A percentile compares a stretch with the other conserved stretches of the same genome.
These are phyloP conservation scores for Arthrocladium fulminans DNA, from an alignment of 2,329 filamentous ascomycete species.

Conservation along the genomic window DNA sequence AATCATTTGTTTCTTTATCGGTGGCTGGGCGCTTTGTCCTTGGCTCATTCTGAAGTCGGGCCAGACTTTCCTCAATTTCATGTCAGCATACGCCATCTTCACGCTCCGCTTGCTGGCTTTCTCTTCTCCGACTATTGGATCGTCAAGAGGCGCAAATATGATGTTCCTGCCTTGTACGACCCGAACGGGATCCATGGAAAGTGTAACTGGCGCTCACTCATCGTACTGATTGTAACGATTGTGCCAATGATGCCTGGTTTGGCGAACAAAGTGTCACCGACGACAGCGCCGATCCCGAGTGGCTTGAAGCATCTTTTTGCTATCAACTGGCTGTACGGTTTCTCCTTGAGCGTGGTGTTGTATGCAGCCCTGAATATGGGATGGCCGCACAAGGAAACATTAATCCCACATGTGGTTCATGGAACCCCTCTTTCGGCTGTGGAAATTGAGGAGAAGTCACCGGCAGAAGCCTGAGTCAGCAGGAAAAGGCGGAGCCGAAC, in stretches of 20 bases:
- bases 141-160: conserved; percentile 42
- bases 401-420: background rate
- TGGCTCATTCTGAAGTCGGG: conserved; percentile 58
- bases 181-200: conserved; percentile 42
- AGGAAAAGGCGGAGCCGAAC: background rate
- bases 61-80: conserved; percentile 52
- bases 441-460: background rate
- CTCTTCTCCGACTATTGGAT: conserved; percentile 54
- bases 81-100: conserved; percentile 57
- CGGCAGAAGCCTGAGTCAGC: background rate
- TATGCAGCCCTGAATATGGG: conserved; percentile 10
- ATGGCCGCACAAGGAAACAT: conserved; percentile 3
- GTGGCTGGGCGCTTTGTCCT: conserved; percentile 52
- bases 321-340: conserved; percentile 14
- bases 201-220: conserved; percentile 38
- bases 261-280: conserved; percentile 9
- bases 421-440: background rate
- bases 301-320: conserved; percentile 14
- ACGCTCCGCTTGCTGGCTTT: conserved; percentile 55
- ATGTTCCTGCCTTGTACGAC: conserved; percentile 45
- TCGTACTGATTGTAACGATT: conserved; percentile 14
- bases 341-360: conserved; percentile 7
- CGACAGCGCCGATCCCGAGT: conserved; percentile 3
- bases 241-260: conserved; percentile 41
- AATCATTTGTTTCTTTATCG: conserved; percentile 45